A percentile compares a stretch with the other conserved stretches of the same genome.
Evolutionary conservation across 208 protist species (phyloP).

Genomic region (Angomonas deanei): DNA sequence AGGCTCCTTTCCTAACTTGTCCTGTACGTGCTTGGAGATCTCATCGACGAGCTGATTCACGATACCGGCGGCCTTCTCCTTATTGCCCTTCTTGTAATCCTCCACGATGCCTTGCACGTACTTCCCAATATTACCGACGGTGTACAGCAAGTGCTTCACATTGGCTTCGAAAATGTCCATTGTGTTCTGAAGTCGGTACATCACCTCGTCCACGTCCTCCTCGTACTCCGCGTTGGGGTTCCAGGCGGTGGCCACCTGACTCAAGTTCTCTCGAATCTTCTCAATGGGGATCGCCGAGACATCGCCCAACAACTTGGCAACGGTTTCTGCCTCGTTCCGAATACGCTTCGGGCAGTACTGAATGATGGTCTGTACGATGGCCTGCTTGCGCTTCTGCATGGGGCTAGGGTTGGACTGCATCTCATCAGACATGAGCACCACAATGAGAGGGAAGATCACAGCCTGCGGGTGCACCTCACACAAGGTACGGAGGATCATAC

Average conservation of each 20-base stretch:
- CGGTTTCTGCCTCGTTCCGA: conserved; percentile 71
- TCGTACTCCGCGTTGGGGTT: conserved; percentile 90
- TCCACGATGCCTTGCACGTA: conserved; percentile 83
- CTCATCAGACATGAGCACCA: conserved; percentile 90
- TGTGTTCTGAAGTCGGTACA: conserved; percentile 50
- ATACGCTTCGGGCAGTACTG: conserved; percentile 83
- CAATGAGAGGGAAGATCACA: conserved; percentile 98
- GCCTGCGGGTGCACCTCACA: conserved; percentile 98
- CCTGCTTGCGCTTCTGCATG: conserved; percentile 34
- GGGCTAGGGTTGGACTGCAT: conserved; percentile 19
- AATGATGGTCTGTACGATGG: conserved; percentile 71
- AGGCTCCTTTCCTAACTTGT: conserved; percentile 91
- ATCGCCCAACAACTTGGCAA: conserved; percentile 77
- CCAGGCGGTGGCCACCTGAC: conserved; percentile 80
- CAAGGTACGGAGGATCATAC: conserved; percentile 92
- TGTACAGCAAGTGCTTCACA: conserved; percentile 75
- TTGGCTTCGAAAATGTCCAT: conserved; percentile 81
- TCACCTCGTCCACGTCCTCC: conserved; percentile 82
- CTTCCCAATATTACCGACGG: conserved; percentile 85
- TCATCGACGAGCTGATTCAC: conserved; percentile 95
- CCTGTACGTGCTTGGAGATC: conserved; percentile 93
- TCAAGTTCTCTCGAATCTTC: conserved; percentile 83
- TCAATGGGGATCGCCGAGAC: conserved; percentile 88
- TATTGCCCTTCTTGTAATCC: conserved; percentile 62
- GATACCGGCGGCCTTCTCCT: conserved; percentile 77